These are phyloP conservation scores for Aegilops sharonensis DNA, from an alignment of 176 grass and related monocot species.

Conservation along the genomic window DNA sequence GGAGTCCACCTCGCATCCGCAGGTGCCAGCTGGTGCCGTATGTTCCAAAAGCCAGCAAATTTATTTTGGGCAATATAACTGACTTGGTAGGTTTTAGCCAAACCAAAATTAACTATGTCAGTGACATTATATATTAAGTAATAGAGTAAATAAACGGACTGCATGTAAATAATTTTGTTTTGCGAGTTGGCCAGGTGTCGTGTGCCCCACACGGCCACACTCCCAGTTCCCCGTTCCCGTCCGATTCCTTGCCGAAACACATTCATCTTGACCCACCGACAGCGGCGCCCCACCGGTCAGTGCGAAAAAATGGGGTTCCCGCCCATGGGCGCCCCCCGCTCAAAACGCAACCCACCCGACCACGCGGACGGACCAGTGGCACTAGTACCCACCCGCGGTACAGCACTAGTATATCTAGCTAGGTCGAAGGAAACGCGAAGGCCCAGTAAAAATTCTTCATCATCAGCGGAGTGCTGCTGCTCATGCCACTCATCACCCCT, in stretches of 20 bases:
- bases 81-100: too few species aligned
- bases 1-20: too few species aligned
- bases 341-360: constrained; percentile 12
- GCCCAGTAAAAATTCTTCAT: constrained; percentile 22
- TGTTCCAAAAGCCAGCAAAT: too few species aligned
- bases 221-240: too few species aligned
- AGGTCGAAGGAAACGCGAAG: background rate
- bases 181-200: background rate
- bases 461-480: background rate
- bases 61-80: too few species aligned
- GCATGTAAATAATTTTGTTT: background rate
- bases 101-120: too few species aligned
- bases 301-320: constrained; percentile 42
- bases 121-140: too few species aligned
- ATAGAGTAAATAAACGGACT: too few species aligned
- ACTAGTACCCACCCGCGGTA: background rate
- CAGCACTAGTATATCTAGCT: background rate
- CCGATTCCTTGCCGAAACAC: background rate
- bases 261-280: background rate
- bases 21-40: too few species aligned
- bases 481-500: background rate
- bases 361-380: constrained; percentile 9
- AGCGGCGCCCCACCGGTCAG: background rate
- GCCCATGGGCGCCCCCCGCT: constrained; percentile 37
- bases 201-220: background rate